These are phyloP conservation scores for Pachyrhizus erosus DNA, from an alignment of 306 rosid genomes.

Conservation along the genomic window DNA sequence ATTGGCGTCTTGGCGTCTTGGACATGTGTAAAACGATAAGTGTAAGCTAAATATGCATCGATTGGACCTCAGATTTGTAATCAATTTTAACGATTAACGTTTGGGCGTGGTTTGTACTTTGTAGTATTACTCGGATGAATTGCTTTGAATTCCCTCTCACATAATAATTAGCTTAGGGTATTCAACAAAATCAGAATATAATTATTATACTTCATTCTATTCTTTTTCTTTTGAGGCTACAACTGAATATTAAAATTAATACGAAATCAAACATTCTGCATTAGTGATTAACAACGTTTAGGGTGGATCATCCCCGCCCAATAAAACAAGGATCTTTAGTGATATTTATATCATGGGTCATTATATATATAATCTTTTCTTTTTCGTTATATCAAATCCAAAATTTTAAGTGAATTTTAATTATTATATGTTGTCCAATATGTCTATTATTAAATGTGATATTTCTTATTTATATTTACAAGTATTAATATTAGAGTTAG, in stretches of 20 bases:
- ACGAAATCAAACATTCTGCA: background rate
- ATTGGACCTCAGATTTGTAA: background rate
- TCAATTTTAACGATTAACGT: too few relatives aligned
- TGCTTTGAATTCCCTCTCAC: background rate
- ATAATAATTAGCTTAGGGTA: background rate
- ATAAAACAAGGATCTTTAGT: background rate
- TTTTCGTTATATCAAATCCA: too few relatives aligned
- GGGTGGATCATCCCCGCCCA: background rate
- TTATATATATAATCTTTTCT: too few relatives aligned
- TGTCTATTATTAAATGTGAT: too few relatives aligned
- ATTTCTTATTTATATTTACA: too few relatives aligned
- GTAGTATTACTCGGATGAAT: background rate
- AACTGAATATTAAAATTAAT: background rate
- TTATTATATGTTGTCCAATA: too few relatives aligned
- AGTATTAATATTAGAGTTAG: too few relatives aligned
- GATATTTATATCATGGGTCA: background rate
- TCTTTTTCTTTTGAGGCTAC: background rate
- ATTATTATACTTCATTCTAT: background rate
- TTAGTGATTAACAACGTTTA: background rate
- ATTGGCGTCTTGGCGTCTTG: background rate
- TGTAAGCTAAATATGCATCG: background rate
- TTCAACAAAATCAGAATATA: background rate
- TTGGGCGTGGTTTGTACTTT: background rate
- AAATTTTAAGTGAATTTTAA: too few relatives aligned
- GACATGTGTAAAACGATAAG: background rate